Evolutionary conservation across 805 yeast species (phyloP).

Genomic region (Candida namnaoensis): DNA sequence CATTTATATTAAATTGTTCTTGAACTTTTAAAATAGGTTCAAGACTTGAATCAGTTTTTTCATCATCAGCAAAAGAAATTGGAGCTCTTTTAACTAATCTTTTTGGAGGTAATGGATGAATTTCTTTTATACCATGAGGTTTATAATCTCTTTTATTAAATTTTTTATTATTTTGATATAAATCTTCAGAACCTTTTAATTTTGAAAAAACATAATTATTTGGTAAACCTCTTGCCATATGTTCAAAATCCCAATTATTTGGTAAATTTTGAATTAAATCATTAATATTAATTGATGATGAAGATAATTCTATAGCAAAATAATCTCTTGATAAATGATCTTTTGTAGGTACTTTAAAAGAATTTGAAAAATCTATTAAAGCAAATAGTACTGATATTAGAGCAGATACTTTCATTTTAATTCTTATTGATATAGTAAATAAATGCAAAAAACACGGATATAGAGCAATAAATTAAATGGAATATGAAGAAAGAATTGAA

Average conservation of each 20-base stretch:
- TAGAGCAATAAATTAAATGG: no score
- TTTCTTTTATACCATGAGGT: conserved; percentile 28
- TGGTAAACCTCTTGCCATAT: conserved; percentile 50
- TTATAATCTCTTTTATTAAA: conserved; percentile 10
- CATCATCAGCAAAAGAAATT: conserved; percentile 26
- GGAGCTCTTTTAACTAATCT: conserved; percentile 51
- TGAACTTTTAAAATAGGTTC: conserved; percentile 35
- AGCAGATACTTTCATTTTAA: conserved; percentile 29
- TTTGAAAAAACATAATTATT: conserved; percentile 63
- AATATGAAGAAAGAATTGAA: no score
- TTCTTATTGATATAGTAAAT: no score
- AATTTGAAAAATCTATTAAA: neutral
- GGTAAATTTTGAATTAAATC: neutral
- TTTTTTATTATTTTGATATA: conserved; percentile 6
- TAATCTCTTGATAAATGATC: conserved; percentile 47
- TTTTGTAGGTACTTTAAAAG: conserved; percentile 25
- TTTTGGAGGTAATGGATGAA: conserved; percentile 49
- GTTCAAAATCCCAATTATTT: conserved; percentile 49
- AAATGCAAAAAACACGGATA: no score
- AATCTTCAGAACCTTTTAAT: conserved; percentile 17
- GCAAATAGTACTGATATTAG: conserved; percentile 16
- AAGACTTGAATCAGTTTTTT: conserved; percentile 39
- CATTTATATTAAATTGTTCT: conserved; percentile 53
- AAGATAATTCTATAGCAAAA: conserved; percentile 50
- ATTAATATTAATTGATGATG: neutral